Evolutionary conservation across 139 green algal genomes (phyloP), one percentile per base, ranked within the genome.

Genomic region (Picochlorum sp.): DNA sequence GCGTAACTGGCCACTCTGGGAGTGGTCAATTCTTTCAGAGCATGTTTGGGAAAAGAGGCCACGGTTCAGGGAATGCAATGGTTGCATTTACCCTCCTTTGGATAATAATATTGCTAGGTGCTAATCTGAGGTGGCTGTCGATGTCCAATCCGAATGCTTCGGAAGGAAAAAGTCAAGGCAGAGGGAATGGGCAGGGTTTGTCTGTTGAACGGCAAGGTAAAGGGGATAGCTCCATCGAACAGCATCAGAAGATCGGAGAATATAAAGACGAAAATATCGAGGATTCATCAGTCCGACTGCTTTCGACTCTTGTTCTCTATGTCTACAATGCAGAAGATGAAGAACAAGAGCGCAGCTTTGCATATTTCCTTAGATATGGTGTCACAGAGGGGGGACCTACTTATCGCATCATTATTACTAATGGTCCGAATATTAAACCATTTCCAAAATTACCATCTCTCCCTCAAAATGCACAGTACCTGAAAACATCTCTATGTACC

Each of bases 311-410:
- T 6, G 60, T 75, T 9, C 1, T 75, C 5, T 75, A 75, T 31
- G 61, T 65, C 2, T 75, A 75, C 49, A 41, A 52, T 16, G 61
- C 67, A 41, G 36, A 25, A 16, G 67, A 75, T 41, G 32, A 25
- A 25, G 61, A 75, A 39, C 33, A 75, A 41, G 29, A 33, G 22
- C 25, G 26, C 32, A 75, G 68, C 28, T 70, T 75, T 61, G 55
- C 57, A 16, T 62, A 55, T 36, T 75, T 75, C 30, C 9, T 75
- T 47, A 31, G 39, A 10, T 63, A 45, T 25, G 67, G 61, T 5
- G 39, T 75, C 18, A 41, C 59, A 29, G 53, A 59, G 32, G 32
- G 20, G 4, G 47, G 55, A 28, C 25, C 59, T 26, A 37, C 33
- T 8, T 75, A 67, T 56, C 47, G 55, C 20, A 58, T 75, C 33